Evolutionary conservation across 768 basidiomycete genomes (phyloP), one percentile per base, ranked within the genome.

Genomic region (Termitomyces bulborhizus): DNA sequence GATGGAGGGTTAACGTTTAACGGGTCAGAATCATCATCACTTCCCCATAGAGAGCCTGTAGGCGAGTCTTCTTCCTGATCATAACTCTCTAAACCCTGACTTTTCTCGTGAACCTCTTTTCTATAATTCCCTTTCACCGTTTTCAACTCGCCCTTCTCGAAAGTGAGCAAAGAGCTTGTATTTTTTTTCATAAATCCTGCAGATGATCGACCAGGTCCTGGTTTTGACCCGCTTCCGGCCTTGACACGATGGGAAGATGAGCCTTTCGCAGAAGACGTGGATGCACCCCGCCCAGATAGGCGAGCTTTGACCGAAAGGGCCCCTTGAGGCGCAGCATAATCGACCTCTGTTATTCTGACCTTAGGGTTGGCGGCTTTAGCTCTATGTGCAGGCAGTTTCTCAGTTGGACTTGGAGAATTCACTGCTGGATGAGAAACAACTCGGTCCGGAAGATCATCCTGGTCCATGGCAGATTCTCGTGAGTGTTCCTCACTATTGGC

Each of bases 141-240:
- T 59, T 77, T 79, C 31, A 83, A 61, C 11, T 65, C 60, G 32
- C 84, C 83, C 62, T 81, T 85, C 7, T 76, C 67, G 18, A 71
- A 74, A 6, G 77, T 82, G 51, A 85, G 69, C 12, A 85, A 66
- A 15, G 85, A 84, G 55, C 77, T 82, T 31, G 70, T 73, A 46
- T 68, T 75, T 53, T 70, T 76, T 46, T 56, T 64, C 34, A 65
- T 37, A 32, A 79, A 55, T 7, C 78, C 76, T 26, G 69, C 60
- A 12, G 83, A 81, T 4, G 78, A 77, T 31, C 76, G 76, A 29
- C 78, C 77, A 26, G 79, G 78, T n/a, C 79, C 81, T 37, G 81
- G 74, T 56, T 72, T 77, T 29, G 63, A 53, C 45, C 64, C 45
- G 31, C 24, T 42, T 40, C 37, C 49, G 11, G 26, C 27, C 37